Conservation (phyloP, 2,329 filamentous ascomycete genomes). For the Beauveria bassiana region DNA sequence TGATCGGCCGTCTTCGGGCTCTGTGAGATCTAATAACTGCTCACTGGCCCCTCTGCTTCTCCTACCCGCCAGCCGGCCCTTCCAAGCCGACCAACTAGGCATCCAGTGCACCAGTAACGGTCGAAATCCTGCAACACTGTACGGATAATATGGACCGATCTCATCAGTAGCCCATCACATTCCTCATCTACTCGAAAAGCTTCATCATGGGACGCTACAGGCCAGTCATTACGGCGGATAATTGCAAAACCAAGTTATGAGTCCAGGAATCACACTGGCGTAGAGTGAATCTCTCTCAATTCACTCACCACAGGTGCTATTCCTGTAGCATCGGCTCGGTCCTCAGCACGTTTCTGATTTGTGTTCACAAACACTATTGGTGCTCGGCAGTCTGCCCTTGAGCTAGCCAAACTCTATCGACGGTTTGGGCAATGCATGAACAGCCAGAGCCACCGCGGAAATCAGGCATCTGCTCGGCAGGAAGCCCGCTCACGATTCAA, state of each 20-base stretch:
- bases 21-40: slow-evolving; percentile 7
- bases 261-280: background rate
- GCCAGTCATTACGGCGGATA: background rate
- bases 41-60: background rate
- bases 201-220: no score
- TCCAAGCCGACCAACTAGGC: background rate
- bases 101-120: background rate
- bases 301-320: background rate
- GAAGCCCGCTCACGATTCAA: background rate
- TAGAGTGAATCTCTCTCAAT: background rate
- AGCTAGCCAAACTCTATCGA: slow-evolving; percentile 3
- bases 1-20: slow-evolving; percentile 7
- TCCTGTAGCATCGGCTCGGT: background rate
- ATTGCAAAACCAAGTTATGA: background rate
- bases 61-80: background rate
- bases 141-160: background rate
- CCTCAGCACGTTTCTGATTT: slow-evolving; percentile 2
- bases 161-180: background rate
- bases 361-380: background rate
- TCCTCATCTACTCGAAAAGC: no score
- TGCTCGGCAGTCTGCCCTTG: background rate
- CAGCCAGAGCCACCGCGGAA: background rate
- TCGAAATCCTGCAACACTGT: background rate
- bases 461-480: background rate
- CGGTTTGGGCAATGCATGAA: background rate